Percentiles rank a stretch among this genome's conserved stretches.
phyloP scores from a whole-genome alignment of 1,139 yeast genomes.

The Candida tetrigidarum region DNA sequence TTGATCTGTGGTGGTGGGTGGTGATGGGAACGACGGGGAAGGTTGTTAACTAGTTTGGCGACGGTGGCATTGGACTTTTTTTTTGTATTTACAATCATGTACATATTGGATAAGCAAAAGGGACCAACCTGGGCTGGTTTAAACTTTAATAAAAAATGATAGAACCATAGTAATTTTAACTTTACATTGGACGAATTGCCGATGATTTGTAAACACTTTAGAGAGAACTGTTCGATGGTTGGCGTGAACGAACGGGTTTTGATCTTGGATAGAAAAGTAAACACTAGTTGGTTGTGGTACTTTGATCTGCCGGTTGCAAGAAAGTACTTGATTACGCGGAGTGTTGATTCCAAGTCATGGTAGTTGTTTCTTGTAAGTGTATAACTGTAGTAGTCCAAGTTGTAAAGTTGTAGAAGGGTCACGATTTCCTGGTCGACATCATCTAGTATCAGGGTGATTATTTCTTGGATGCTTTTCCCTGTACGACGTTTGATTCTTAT shows the following conservation, averaged over 20 bases:
- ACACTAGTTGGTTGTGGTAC: conserved; percentile 13
- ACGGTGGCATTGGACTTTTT: conserved; percentile 5
- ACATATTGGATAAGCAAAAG: conserved; percentile 16
- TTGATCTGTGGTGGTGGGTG: too few relatives aligned
- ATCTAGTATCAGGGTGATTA: conserved; percentile 9
- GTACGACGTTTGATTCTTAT: conserved; percentile 9
- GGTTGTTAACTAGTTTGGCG: not conserved
- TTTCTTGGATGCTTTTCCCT: conserved; percentile 5
- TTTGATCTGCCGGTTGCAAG: conserved; percentile 5
- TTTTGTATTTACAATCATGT: conserved; percentile 8
- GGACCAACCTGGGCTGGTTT: conserved; percentile 10
- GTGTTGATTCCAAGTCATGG: conserved; percentile 1
- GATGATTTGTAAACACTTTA: conserved; percentile 12
- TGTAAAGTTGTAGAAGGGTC: conserved; percentile 7
- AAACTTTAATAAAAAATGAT: conserved; percentile 12
- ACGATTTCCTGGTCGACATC: conserved; percentile 13
- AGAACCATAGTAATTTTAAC: conserved; percentile 12
- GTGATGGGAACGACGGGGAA: too few relatives aligned
- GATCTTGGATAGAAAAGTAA: conserved; percentile 8
- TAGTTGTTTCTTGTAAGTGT: conserved; percentile 4
- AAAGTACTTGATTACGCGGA: conserved; percentile 14
- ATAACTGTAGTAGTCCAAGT: conserved; percentile 14
- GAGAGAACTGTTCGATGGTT: conserved; percentile 9
- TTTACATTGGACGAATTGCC: conserved; percentile 4
- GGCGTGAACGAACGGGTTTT: conserved; percentile 4